Percentiles rank a stretch among this genome's conserved stretches.
Conservation (phyloP, 345 rosid genomes). For the Leavenworthia alabamica region DNA sequence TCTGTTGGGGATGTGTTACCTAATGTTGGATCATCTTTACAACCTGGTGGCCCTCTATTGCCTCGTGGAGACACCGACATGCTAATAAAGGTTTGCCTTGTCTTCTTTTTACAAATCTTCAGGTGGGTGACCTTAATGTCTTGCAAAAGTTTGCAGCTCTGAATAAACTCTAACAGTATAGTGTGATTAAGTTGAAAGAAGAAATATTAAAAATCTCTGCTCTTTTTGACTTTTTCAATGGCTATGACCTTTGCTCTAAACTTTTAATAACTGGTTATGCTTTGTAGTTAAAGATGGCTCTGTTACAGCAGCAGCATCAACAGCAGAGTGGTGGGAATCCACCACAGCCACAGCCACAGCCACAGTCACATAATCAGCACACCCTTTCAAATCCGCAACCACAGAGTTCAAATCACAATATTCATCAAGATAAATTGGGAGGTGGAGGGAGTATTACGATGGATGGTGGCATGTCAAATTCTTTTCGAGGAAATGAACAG, state of each 20-base stretch:
- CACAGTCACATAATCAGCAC: constrained; percentile 55
- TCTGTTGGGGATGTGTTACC: constrained; percentile 67
- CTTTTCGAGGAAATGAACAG: constrained; percentile 97
- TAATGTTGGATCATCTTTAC: constrained; percentile 62
- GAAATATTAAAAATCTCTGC: too few relatives aligned
- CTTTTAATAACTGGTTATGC: background rate
- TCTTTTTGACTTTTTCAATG: background rate
- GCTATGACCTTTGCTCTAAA: background rate
- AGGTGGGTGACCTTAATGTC: background rate
- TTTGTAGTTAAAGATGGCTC: constrained; percentile 65
- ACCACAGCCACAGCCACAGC: too few relatives aligned
- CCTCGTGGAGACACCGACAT: constrained; percentile 62
- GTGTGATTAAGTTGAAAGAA: too few relatives aligned
- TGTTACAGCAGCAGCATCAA: constrained; percentile 55
- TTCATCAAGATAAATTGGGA: constrained; percentile 86
- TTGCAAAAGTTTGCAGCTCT: background rate
- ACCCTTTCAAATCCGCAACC: constrained; percentile 63
- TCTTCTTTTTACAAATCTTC: background rate
- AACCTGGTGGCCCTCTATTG: constrained; percentile 47
- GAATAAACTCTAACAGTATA: background rate
- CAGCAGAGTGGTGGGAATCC: constrained; percentile 50
- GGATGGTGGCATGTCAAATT: constrained; percentile 86
- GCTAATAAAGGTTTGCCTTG: constrained; percentile 54
- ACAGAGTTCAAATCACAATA: constrained; percentile 60
- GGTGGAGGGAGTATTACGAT: constrained; percentile 56